Evolutionary conservation across 163 green algal species (phyloP).

Genomic region (Chlorella variabilis): DNA sequence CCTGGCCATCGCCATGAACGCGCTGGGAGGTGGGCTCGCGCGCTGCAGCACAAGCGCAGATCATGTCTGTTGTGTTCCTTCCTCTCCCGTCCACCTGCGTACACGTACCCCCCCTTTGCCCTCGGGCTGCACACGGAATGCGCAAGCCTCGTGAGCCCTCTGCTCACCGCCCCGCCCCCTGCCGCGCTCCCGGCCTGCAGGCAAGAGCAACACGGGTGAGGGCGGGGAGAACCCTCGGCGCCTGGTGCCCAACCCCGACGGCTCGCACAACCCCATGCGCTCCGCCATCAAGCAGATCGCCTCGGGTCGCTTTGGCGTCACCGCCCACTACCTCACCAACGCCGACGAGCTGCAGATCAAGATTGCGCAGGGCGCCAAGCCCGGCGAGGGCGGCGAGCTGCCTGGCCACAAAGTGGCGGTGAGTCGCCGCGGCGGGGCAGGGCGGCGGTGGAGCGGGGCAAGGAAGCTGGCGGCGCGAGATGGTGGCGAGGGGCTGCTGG

Average conservation of each 20-base stretch:
- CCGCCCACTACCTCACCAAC: constrained; percentile 94
- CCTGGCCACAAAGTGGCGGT: constrained; percentile 86
- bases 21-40: constrained; percentile 83
- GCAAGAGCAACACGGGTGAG: constrained; percentile 85
- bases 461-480: no score
- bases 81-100: no score
- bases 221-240: constrained; percentile 85
- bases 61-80: no score
- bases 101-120: no score
- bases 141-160: no score
- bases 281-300: constrained; percentile 96
- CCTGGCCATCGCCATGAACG: constrained; percentile 96
- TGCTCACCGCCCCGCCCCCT: no score
- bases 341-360: constrained; percentile 98
- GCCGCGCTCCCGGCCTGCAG: no score
- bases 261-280: constrained; percentile 84
- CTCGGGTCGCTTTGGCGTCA: constrained; percentile 92
- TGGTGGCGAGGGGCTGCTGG: no score
- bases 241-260: constrained; percentile 77
- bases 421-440: no score
- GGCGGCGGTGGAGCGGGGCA: no score
- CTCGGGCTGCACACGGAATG: no score
- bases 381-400: constrained; percentile 92
- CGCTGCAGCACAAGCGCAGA: no score
- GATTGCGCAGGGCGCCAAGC: constrained; percentile 87